These are phyloP conservation scores for Blepharisma stoltei DNA, from an alignment of 73 alveolate species.

Conservation along the genomic window DNA sequence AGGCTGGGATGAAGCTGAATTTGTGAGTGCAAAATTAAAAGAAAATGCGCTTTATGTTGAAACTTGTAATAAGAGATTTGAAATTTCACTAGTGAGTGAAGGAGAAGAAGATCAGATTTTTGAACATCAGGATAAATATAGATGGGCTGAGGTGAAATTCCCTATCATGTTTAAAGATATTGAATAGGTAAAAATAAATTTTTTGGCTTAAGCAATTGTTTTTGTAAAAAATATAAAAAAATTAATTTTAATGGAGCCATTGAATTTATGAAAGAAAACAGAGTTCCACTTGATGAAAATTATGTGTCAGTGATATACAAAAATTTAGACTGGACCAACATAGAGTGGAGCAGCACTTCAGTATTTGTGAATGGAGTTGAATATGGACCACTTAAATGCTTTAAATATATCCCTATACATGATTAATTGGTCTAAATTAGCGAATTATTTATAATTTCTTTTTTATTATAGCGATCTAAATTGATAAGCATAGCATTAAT, in stretches of 20 bases:
- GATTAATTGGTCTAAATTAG: not conserved
- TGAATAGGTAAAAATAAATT: too few species aligned
- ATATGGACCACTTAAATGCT: slow-evolving; percentile 58
- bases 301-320: slow-evolving; percentile 48
- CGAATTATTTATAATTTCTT: too few species aligned
- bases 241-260: not conserved
- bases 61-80: slow-evolving; percentile 72
- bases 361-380: slow-evolving; percentile 55
- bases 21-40: slow-evolving; percentile 62
- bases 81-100: slow-evolving; percentile 48
- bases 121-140: slow-evolving; percentile 65
- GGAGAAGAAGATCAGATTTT: slow-evolving; percentile 51
- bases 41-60: slow-evolving; percentile 72
- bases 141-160: slow-evolving; percentile 59
- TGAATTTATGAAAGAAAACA: slow-evolving; percentile 29
- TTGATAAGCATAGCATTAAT: too few species aligned
- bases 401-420: slow-evolving; percentile 45
- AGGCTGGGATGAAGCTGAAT: slow-evolving; percentile 64
- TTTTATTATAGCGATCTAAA: too few species aligned
- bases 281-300: slow-evolving; percentile 67
- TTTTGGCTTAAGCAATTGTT: not conserved
- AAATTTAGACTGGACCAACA: slow-evolving; percentile 81
- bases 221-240: not conserved
- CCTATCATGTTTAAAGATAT: slow-evolving; percentile 50
- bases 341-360: slow-evolving; percentile 78